Conservation (phyloP, 306 rosid genomes). For the Phaseolus lunatus region DNA sequence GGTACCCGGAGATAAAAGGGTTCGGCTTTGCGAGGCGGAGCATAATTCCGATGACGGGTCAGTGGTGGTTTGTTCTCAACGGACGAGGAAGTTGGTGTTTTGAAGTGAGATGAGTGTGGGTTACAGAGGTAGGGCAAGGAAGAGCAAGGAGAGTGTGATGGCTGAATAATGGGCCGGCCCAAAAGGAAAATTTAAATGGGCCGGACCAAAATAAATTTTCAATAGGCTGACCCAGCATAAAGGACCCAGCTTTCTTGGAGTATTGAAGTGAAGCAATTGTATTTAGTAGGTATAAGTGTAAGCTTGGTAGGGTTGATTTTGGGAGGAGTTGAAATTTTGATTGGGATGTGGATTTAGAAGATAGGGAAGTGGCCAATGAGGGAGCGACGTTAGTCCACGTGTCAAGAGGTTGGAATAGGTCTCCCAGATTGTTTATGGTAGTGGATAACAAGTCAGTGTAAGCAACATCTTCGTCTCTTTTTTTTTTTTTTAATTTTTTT, state of each 20-base stretch:
- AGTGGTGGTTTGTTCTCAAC: not conserved
- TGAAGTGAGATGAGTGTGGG: not conserved
- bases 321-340: no score
- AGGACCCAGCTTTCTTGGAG: not conserved
- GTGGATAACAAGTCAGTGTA: slow-evolving; percentile 52
- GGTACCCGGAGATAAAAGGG: slow-evolving; percentile 30
- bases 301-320: no score
- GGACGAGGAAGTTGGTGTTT: not conserved
- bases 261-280: no score
- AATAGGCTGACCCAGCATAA: not conserved
- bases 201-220: not conserved
- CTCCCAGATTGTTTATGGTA: not conserved
- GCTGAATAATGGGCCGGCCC: not conserved
- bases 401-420: slow-evolving; percentile 45
- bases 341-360: slow-evolving; percentile 52
- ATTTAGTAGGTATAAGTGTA: no score
- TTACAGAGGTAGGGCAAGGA: slow-evolving; percentile 13
- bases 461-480: not conserved
- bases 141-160: not conserved
- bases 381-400: slow-evolving; percentile 56
- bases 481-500: not conserved
- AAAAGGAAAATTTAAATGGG: not conserved
- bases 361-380: slow-evolving; percentile 75
- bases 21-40: slow-evolving; percentile 47
- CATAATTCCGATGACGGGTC: slow-evolving; percentile 36